phyloP scores from a whole-genome alignment of 345 rosid species.

The Lepidium africanum region DNA sequence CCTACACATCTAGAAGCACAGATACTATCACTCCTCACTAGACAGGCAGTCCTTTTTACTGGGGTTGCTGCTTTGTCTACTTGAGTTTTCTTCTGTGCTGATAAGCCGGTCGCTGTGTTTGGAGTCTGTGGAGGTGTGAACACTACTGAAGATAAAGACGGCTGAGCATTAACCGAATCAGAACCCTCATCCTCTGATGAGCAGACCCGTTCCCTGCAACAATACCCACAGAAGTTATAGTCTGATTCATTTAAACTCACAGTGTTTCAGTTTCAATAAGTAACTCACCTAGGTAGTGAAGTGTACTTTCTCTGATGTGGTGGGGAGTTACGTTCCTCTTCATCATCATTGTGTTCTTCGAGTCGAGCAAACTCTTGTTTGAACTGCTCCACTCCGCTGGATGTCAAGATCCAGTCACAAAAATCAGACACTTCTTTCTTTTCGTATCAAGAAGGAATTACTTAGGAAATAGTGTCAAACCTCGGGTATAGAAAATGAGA shows the following conservation, averaged over 20 bases:
- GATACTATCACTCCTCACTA: constrained; percentile 63
- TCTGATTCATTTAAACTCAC: not conserved
- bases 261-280: not conserved
- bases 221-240: not conserved
- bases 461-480: constrained; percentile 16
- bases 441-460: not conserved
- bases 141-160: constrained; percentile 34
- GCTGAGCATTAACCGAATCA: constrained; percentile 42
- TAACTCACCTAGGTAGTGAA: constrained; percentile 74
- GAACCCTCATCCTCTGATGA: constrained; percentile 35
- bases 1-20: constrained; percentile 64
- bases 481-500: constrained; percentile 83
- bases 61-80: constrained; percentile 30
- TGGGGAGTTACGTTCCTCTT: constrained; percentile 41
- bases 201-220: constrained; percentile 64
- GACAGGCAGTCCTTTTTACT: constrained; percentile 40
- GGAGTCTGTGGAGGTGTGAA: constrained; percentile 39
- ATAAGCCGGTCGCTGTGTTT: constrained; percentile 16
- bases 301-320: constrained; percentile 62
- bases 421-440: not conserved
- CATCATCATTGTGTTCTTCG: constrained; percentile 54
- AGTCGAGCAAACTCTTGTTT: constrained; percentile 87
- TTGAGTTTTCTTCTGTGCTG: constrained; percentile 26
- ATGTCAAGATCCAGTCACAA: not conserved
- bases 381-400: constrained; percentile 74